Conservation (phyloP, 805 yeast genomes). For the Cyberlindnera mrakii region DNA sequence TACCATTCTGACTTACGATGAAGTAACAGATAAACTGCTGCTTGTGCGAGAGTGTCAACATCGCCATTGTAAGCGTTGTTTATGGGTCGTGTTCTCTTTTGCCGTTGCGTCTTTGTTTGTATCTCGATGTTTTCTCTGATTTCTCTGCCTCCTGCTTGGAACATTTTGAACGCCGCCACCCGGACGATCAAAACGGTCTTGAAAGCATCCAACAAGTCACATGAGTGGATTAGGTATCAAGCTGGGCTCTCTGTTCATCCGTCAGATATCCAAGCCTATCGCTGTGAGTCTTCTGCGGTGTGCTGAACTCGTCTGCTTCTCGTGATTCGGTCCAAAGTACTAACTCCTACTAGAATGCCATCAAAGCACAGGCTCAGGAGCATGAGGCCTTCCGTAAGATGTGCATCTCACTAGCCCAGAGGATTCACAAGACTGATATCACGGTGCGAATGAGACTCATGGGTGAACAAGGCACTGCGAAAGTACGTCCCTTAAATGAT, state of each 20-base stretch:
- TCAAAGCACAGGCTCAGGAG: conserved; percentile 71
- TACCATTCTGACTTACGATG: conserved; percentile 5
- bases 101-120: no score
- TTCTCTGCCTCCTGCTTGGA: no score
- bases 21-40: conserved; percentile 3
- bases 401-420: conserved; percentile 70
- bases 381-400: conserved; percentile 54
- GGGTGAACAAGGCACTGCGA: conserved; percentile 27
- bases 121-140: no score
- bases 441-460: conserved; percentile 49
- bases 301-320: no score
- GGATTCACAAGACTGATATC: conserved; percentile 60
- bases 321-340: not conserved
- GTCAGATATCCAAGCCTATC: conserved; percentile 77
- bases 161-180: no score
- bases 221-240: conserved; percentile 80
- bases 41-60: not conserved
- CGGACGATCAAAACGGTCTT: no score
- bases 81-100: no score
- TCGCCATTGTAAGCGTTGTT: no score
- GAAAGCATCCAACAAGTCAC: not conserved
- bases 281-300: conserved; percentile 29
- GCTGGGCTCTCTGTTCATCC: conserved; percentile 59
- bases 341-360: conserved; percentile 33
- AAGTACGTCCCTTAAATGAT: conserved; percentile 74